Evolutionary conservation across 768 basidiomycete species (phyloP), one percentile per base, ranked within the genome.

Genomic region (Rhodotorula babjevae): DNA sequence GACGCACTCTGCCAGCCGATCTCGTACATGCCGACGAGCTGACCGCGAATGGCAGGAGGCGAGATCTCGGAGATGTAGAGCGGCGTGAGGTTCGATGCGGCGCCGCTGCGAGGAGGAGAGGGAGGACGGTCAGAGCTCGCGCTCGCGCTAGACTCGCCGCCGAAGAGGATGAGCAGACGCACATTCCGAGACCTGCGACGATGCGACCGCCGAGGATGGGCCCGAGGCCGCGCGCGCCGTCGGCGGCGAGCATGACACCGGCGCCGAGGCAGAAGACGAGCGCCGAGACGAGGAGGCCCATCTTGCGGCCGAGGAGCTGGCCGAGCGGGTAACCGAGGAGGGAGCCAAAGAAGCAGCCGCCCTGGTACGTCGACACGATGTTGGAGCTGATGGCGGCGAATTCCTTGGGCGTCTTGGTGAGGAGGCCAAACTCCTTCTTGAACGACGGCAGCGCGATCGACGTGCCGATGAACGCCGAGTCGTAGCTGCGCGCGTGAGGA

Each of bases 331-430:
- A 84, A 46, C 82, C 85, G 61, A 82, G 68, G 73, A 90, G 84
- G 29, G 87, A 79, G 65, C 80, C 91, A 75, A 90, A 87, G 84
- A 92, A 91, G 52, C 90, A 92, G 71, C 91, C 91, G 27, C 88
- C 90, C 46, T 77, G 74, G 64, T 69, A 69, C 23, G 82, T 77
- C 25, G 84, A 84, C 25, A 85, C 84, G 49, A 85, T 82, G 65
- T 66, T 85, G n/a, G 84, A 82, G 10, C 82, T 82, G 66, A 84
- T 81, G 58, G 79, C 68, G 53, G 82, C 82, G 44, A 83, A 78
- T 58, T 83, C 76, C 40, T 56, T 55, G 0, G 82, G 71, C 5
- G 80, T 77, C 77, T 82, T 81, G 9, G 72, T 79, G 27, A 77
- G 75, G 46, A 84, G 80, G 3, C 81, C 81, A 63, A 86, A 86